A percentile compares a stretch with the other conserved stretches of the same genome.
phyloP scores from a whole-genome alignment of 139 green algal species.

The Gonium pectorale region DNA sequence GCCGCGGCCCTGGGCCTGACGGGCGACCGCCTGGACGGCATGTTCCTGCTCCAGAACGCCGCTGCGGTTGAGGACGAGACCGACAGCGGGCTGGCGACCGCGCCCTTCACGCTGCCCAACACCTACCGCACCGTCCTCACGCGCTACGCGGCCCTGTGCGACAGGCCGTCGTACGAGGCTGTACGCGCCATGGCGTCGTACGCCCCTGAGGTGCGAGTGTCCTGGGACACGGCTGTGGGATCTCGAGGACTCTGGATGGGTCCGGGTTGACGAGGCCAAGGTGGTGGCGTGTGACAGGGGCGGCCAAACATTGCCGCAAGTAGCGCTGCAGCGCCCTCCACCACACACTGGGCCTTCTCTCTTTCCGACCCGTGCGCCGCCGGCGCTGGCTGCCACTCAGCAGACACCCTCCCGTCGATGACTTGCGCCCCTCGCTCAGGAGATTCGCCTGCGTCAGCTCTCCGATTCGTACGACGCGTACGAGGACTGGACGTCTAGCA shows the following conservation, averaged over 20 bases:
- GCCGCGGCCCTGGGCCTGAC: neutral
- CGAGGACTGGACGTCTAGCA: neutral
- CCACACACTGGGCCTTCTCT: no score
- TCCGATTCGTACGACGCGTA: no score
- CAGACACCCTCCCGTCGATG: no score
- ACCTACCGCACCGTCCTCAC: slow-evolving; percentile 34
- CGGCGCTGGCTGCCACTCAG: no score
- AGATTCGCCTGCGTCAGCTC: no score
- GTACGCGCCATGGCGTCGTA: neutral
- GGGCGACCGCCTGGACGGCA: slow-evolving; percentile 9
- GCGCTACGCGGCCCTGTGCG: slow-evolving; percentile 3
- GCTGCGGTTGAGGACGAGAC: neutral
- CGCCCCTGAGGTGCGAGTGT: neutral
- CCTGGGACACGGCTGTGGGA: no score
- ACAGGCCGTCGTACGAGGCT: neutral
- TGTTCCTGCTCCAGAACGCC: slow-evolving; percentile 36
- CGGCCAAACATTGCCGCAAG: no score
- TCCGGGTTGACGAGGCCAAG: slow-evolving; percentile 1
- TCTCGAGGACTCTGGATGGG: slow-evolving; percentile 39
- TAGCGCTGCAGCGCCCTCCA: no score
- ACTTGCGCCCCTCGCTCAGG: no score
- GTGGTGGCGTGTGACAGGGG: no score
- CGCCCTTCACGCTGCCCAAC: slow-evolving; percentile 37
- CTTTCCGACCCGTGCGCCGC: no score
- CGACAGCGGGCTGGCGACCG: neutral